A percentile compares a stretch with the other conserved stretches of the same genome.
Evolutionary conservation across 1,139 yeast genomes (phyloP).

Genomic region (Kluyveromyces marxianus): DNA sequence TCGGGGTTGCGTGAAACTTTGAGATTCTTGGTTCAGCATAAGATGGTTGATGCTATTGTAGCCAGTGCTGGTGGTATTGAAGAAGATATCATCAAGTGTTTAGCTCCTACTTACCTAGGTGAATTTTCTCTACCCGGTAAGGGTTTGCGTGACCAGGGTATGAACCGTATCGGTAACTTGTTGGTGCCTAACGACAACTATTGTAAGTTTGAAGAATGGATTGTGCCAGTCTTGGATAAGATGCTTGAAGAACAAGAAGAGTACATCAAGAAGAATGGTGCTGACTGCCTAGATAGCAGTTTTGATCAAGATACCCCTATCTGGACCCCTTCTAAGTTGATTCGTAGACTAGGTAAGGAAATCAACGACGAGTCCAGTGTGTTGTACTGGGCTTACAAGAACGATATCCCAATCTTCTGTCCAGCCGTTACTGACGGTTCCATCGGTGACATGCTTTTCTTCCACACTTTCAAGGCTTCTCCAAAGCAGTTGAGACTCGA

Average conservation of each 20-base stretch:
- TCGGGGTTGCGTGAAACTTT: constrained; percentile 91
- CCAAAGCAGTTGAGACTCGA: constrained; percentile 86
- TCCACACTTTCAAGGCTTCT: constrained; percentile 92
- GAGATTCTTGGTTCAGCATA: constrained; percentile 82
- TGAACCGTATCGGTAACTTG: constrained; percentile 95
- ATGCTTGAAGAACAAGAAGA: constrained; percentile 85
- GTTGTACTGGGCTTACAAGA: constrained; percentile 95
- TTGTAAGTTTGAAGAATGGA: constrained; percentile 97
- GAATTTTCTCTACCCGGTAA: constrained; percentile 79
- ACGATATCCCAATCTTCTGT: constrained; percentile 90
- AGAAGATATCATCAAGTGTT: constrained; percentile 90
- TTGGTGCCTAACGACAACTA: constrained; percentile 96
- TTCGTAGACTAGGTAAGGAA: constrained; percentile 90
- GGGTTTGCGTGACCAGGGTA: constrained; percentile 82
- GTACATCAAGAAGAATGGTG: constrained; percentile 44
- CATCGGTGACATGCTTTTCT: constrained; percentile 96
- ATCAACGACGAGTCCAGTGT: constrained; percentile 92
- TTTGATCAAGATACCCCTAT: constrained; percentile 42
- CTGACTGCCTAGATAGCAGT: constrained; percentile 45
- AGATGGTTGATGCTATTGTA: constrained; percentile 90
- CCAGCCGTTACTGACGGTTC: constrained; percentile 98
- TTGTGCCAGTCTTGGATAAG: constrained; percentile 81
- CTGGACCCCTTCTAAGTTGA: constrained; percentile 92
- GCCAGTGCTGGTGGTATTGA: constrained; percentile 97
- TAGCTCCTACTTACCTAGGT: constrained; percentile 94